Conservation (phyloP, 306 rosid species). For the Cucumis sativus region Cucumber_9930_V3 NC_026655.2:27300001-27300500, state of each 20-base stretch:
- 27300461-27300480: background rate
- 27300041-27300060: conserved; percentile 95
- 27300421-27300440: background rate
- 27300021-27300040: conserved; percentile 87
- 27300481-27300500: background rate
- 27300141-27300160: conserved; percentile 62
- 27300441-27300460: background rate
- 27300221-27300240: conserved; percentile 91
- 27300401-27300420: background rate
- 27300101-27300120: conserved; percentile 82
- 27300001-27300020: conserved; percentile 88
- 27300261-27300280: conserved; percentile 48
- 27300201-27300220: conserved; percentile 89
- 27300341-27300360: background rate
- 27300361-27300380: background rate
- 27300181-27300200: conserved; percentile 81
- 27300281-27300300: background rate
- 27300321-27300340: background rate
- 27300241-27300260: conserved; percentile 72
- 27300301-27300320: background rate
- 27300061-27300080: conserved; percentile 85
- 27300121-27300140: conserved; percentile 95
- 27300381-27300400: background rate
- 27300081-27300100: conserved; percentile 81
- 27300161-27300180: conserved; percentile 37